Evolutionary conservation across 306 rosid species (phyloP).

Genomic region (Acacia confusa): DNA sequence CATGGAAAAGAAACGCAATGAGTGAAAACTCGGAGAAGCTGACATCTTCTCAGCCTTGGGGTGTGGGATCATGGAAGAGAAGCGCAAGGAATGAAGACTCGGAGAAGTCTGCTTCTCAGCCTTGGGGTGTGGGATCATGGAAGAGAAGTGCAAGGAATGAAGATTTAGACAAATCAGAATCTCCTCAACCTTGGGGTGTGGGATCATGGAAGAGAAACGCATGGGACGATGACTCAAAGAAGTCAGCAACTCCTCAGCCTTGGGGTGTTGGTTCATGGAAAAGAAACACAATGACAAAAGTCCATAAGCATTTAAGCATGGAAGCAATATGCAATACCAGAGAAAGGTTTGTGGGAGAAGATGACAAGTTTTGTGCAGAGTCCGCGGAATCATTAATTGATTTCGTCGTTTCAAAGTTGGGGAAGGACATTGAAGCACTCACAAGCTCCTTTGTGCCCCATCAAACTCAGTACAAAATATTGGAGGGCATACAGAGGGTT

Average conservation of each 20-base stretch:
- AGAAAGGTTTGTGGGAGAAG: not conserved
- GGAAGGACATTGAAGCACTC: not conserved
- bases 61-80: too few species aligned
- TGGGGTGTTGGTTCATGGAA: not conserved
- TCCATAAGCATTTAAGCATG: not conserved
- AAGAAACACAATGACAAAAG: not conserved
- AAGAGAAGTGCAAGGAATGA: too few species aligned
- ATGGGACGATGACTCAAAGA: not conserved
- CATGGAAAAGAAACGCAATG: too few species aligned
- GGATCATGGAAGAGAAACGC: not conserved
- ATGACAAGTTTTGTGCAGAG: not conserved
- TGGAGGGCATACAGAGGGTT: not conserved
- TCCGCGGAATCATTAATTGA: not conserved
- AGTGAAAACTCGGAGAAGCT: too few species aligned
- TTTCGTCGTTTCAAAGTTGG: not conserved
- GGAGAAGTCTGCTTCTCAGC: too few species aligned
- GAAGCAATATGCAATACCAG: not conserved
- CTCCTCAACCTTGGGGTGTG: too few species aligned
- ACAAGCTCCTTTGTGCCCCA: not conserved
- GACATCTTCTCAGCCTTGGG: too few species aligned
- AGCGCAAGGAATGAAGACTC: too few species aligned
- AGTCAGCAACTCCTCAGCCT: not conserved
- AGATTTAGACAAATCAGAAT: too few species aligned
- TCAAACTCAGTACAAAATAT: not conserved
- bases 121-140: too few species aligned